Conservation (phyloP, 768 basidiomycete genomes). For the Kwoniella dejecticola region DNA sequence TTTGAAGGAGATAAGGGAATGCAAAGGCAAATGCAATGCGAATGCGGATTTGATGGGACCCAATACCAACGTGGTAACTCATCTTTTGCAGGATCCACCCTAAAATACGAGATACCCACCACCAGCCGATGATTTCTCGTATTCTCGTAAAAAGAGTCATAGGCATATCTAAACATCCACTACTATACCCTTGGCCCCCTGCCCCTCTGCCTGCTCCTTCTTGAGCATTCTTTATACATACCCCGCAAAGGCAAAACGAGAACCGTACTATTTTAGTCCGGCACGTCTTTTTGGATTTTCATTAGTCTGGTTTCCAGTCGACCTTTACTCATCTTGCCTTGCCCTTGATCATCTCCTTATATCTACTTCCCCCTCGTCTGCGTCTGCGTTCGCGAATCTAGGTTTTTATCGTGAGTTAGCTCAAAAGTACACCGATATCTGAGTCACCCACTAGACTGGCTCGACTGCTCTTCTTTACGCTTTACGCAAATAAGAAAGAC, state of each 20-base stretch:
- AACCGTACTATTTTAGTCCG: constrained; percentile 18
- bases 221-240: constrained; percentile 6
- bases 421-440: neutral
- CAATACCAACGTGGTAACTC: no score
- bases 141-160: neutral
- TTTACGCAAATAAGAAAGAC: neutral
- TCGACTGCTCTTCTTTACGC: neutral
- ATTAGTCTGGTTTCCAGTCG: no score
- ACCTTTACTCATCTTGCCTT: no score
- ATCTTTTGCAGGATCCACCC: neutral
- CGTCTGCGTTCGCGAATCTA: neutral
- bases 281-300: constrained; percentile 10
- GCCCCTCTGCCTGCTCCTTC: neutral
- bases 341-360: no score
- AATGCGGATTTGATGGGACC: neutral
- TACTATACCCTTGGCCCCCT: neutral
- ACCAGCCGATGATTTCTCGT: neutral
- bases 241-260: constrained; percentile 11
- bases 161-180: neutral
- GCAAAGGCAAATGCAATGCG: neutral
- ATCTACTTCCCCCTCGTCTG: neutral
- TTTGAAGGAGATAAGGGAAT: neutral
- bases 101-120: no score
- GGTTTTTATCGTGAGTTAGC: neutral
- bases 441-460: neutral